phyloP scores from a whole-genome alignment of 129 eudicot species.

The Flaveria ramosissima region DNA sequence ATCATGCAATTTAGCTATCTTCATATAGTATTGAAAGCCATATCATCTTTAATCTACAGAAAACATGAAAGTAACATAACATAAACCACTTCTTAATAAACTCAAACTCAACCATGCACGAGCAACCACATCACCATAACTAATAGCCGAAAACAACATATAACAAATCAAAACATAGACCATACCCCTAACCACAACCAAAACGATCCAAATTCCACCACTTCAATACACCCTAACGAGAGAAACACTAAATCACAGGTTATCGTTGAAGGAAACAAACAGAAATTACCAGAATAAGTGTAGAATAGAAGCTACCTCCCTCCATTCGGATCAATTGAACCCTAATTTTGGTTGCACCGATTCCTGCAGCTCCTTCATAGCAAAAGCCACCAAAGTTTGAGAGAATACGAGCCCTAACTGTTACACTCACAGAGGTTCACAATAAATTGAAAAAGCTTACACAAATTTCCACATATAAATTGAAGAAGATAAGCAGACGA shows the following conservation, averaged over 20 bases:
- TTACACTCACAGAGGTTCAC: background rate
- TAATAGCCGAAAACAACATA: background rate
- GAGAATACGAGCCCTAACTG: slow-evolving; percentile 29
- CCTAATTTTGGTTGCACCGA: slow-evolving; percentile 25
- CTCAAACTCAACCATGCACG: slow-evolving; percentile 12
- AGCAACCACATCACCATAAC: background rate
- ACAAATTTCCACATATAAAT: background rate
- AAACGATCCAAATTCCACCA: background rate
- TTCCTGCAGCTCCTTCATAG: slow-evolving; percentile 26
- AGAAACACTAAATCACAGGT: slow-evolving; percentile 15
- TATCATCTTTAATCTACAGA: background rate
- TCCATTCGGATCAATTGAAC: slow-evolving; percentile 65
- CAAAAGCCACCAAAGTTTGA: background rate
- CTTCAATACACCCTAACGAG: background rate
- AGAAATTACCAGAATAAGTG: slow-evolving; percentile 54
- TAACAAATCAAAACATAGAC: background rate
- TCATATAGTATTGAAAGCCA: background rate
- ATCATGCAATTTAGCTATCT: background rate
- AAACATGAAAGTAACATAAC: background rate
- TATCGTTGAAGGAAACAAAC: slow-evolving; percentile 35
- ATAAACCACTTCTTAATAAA: background rate
- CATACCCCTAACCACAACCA: background rate
- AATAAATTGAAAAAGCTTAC: background rate
- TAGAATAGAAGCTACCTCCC: slow-evolving; percentile 82
- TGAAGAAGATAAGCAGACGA: slow-evolving; percentile 31